phyloP scores from a whole-genome alignment of 1,139 yeast species.

The Yamadazyma jaroonii region DNA sequence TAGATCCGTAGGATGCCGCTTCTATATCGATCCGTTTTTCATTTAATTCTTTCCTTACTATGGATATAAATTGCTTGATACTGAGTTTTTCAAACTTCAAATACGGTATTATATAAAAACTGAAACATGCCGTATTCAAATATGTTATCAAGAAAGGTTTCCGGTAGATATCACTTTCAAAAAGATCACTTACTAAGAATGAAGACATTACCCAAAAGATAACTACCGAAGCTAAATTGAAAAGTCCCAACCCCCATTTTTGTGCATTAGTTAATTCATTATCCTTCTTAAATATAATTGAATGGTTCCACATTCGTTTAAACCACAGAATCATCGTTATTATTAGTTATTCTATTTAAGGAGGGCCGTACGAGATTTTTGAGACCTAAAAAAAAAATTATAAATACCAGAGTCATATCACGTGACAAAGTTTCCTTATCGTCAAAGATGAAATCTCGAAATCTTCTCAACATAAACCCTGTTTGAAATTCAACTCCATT shows the following conservation, averaged over 20 bases:
- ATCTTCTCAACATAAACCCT: too few relatives aligned
- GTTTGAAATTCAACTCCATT: too few relatives aligned
- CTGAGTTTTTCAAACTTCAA: constrained; percentile 24
- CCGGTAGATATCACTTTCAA: constrained; percentile 65
- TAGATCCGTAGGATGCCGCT: constrained; percentile 13
- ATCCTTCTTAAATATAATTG: constrained; percentile 12
- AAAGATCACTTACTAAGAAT: constrained; percentile 70
- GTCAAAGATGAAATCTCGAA: background rate
- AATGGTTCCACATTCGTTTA: background rate
- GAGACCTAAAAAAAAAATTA: background rate
- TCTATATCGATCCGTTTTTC: background rate
- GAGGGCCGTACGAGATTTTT: background rate
- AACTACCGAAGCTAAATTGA: constrained; percentile 71
- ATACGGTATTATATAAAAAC: constrained; percentile 72
- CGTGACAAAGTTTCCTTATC: constrained; percentile 1
- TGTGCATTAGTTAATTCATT: constrained; percentile 25
- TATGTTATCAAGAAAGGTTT: constrained; percentile 96
- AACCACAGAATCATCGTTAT: background rate
- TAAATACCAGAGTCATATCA: background rate
- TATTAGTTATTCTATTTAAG: background rate
- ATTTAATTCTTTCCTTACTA: constrained; percentile 20
- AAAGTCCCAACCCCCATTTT: constrained; percentile 74
- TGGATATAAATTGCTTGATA: constrained; percentile 20
- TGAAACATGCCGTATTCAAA: constrained; percentile 81
- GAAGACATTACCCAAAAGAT: constrained; percentile 87